These are phyloP conservation scores for Drechslerella coelobrocha DNA, from an alignment of 2,329 filamentous ascomycete species.

Conservation along the genomic window DNA sequence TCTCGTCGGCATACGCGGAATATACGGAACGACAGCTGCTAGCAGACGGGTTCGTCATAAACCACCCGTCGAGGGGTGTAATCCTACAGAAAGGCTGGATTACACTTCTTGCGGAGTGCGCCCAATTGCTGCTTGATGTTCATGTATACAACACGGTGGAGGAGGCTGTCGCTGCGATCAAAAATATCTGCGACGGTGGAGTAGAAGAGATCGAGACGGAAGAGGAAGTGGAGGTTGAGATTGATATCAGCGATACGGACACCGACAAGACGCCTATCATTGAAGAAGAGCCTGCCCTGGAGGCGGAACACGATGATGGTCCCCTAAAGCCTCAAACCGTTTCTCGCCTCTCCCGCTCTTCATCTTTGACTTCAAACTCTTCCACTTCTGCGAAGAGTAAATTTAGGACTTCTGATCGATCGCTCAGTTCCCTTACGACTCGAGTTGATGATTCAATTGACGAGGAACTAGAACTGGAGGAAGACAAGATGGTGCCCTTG, in stretches of 20 bases:
- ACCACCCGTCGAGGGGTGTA: conserved; percentile 47
- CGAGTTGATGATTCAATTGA: conserved; percentile 44
- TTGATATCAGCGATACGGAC: conserved; percentile 48
- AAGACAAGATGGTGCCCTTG: conserved; percentile 41
- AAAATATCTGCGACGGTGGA: conserved; percentile 42
- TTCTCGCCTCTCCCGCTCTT: conserved; percentile 43
- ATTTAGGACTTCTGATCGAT: conserved; percentile 39
- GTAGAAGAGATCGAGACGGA: conserved; percentile 47
- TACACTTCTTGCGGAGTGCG: conserved; percentile 41
- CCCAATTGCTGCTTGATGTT: conserved; percentile 34
- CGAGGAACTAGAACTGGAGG: conserved; percentile 30
- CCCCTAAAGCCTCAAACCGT: conserved; percentile 34
- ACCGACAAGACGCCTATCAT: conserved; percentile 48
- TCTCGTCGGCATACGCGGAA: conserved; percentile 33
- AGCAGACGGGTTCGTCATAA: conserved; percentile 47
- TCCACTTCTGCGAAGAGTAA: conserved; percentile 41
- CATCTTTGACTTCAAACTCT: conserved; percentile 45
- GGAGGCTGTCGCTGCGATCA: conserved; percentile 40
- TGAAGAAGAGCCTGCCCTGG: conserved; percentile 43
- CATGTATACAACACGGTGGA: conserved; percentile 27
- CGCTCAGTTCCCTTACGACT: conserved; percentile 36
- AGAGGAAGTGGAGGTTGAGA: conserved; percentile 46
- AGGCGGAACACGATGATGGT: conserved; percentile 43
- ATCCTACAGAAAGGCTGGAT: conserved; percentile 50
- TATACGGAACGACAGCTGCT: conserved; percentile 40